Conservation (phyloP, 1,284 basidiomycete species). For the Neonothopanus nambi region DNA sequence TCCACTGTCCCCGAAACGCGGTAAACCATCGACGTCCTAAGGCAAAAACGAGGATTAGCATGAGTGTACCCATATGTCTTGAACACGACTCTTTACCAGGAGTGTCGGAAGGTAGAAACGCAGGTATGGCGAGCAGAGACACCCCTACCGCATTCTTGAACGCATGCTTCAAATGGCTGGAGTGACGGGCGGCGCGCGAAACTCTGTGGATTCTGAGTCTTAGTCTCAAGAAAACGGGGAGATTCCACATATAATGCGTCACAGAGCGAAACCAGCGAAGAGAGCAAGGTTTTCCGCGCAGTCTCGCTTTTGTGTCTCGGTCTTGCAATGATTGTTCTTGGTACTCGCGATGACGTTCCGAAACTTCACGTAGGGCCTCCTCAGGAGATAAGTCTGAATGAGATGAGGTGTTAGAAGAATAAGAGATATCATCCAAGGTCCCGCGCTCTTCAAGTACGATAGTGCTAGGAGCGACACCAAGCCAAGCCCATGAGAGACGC, state of each 20-base stretch:
- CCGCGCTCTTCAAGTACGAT: constrained; percentile 41
- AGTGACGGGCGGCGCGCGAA: constrained; percentile 35
- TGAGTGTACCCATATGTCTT: background rate
- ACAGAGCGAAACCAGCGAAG: background rate
- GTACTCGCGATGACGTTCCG: constrained; percentile 15
- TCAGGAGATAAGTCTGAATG: constrained; percentile 16
- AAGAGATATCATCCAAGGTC: constrained; percentile 25
- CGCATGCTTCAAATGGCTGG: constrained; percentile 46
- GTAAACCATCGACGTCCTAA: constrained; percentile 41
- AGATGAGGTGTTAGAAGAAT: constrained; percentile 6
- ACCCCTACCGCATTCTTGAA: constrained; percentile 49
- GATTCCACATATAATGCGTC: constrained; percentile 34
- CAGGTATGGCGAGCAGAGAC: constrained; percentile 42
- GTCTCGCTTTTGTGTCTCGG: background rate
- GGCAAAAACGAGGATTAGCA: background rate
- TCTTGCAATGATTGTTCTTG: constrained; percentile 1
- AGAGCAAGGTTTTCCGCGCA: constrained; percentile 15
- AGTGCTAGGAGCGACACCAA: constrained; percentile 43
- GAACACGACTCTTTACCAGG: constrained; percentile 29
- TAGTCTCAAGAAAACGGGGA: constrained; percentile 28
- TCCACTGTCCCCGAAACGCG: constrained; percentile 46
- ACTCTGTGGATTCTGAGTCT: constrained; percentile 37
- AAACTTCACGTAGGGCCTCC: constrained; percentile 27
- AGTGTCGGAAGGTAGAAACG: constrained; percentile 40
- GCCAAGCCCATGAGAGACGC: constrained; percentile 45